Base-by-base conservation (phyloP, 176 grass and related monocot genomes). In the Triticum monococcum region DNA sequence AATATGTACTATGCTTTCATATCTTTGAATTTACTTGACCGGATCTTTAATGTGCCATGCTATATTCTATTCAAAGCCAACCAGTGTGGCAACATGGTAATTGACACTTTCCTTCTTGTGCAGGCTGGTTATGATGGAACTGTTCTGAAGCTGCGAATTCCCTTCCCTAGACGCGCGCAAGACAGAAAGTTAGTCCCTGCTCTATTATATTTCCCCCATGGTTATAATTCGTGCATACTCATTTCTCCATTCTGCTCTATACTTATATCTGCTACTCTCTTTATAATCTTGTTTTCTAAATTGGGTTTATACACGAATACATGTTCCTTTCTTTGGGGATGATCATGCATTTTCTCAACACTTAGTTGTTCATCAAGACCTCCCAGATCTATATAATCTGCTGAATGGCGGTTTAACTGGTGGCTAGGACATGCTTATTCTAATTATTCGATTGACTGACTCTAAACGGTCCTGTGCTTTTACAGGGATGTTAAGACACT, bases 401-500 rank as follows among this genome's bases (percentile, higher is more conserved):
- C 31, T n/a, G 32, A 68, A 85, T 66, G 40, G 3, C 23, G 8
- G 48, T 50, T 56, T 52, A 72, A 73, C 68, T 37, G 16, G 45
- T 79, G 14, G 50, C 23, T 59, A 66, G 22, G 8, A 66, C 78
- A 30, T 54, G 66, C 41, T 65, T 72, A 20, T 80, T 45, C 52
- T 76, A 17, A 81, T 76, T 82, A 70, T 71, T 50, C 3, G 9
- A 8, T 86, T 40, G 18, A 41, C 9, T 3, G 30, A 30, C 43
- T 81, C 30, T 81, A 72, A 84, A 81, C 65, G 26, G 5, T 17
- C 3, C 12, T 74, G 57, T 33, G 66, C 67, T 89, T 81, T 16
- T 83, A 26, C 68, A 98, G 97, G 88, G 97, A 96, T 85, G 97
- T 94, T 26, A 94, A 96, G 87, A 94, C 87, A 75, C 92, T 98